These are phyloP conservation scores for Sugiyamaella smithiae DNA, from an alignment of 805 yeast species.

Conservation along the genomic window DNA sequence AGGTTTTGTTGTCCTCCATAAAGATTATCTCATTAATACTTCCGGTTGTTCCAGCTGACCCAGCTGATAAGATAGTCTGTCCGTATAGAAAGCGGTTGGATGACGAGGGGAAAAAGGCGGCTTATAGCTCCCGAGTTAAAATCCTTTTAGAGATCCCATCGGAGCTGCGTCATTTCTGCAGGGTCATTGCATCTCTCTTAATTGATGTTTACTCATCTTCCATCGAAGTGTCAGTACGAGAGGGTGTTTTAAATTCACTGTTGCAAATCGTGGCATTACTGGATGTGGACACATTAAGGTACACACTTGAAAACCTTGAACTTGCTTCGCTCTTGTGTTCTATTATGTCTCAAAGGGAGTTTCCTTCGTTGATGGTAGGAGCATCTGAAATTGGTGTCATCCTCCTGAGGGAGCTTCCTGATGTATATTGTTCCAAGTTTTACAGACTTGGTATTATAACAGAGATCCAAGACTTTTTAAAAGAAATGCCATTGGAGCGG, in stretches of 20 bases:
- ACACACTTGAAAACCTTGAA: slow-evolving; percentile 26
- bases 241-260: slow-evolving; percentile 52
- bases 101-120: slow-evolving; percentile 27
- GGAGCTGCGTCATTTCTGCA: slow-evolving; percentile 21
- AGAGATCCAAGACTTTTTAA: slow-evolving; percentile 40
- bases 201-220: slow-evolving; percentile 68
- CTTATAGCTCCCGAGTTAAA: neutral
- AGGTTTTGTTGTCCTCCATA: slow-evolving; percentile 53
- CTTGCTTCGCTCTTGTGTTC: slow-evolving; percentile 31
- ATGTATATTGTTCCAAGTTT: slow-evolving; percentile 46
- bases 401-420: slow-evolving; percentile 46
- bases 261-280: slow-evolving; percentile 49
- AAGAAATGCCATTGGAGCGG: slow-evolving; percentile 20
- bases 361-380: slow-evolving; percentile 44
- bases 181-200: slow-evolving; percentile 40
- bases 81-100: slow-evolving; percentile 25
- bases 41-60: slow-evolving; percentile 39
- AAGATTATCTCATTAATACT: slow-evolving; percentile 55
- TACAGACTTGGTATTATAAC: slow-evolving; percentile 71
- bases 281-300: slow-evolving; percentile 23
- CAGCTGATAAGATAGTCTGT: slow-evolving; percentile 14
- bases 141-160: slow-evolving; percentile 21
- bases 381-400: slow-evolving; percentile 44
- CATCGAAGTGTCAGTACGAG: slow-evolving; percentile 62
- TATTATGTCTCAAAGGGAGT: slow-evolving; percentile 32